Base-by-base conservation (phyloP, 2,329 filamentous ascomycete species). In the Aspergillus hiratsukae region DNA sequence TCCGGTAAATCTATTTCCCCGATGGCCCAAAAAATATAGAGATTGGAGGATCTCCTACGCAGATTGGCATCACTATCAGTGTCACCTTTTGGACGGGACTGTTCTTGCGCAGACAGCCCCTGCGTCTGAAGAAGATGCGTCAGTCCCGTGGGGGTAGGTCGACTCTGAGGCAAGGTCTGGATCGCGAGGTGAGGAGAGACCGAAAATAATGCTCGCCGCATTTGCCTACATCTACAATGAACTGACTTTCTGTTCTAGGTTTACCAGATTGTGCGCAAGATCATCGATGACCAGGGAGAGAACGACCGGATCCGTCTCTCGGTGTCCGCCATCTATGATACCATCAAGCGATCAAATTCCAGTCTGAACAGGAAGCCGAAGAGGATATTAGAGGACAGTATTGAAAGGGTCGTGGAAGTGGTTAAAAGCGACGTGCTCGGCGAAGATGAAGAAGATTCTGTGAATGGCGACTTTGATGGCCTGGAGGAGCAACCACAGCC, bases 331-430 rank as follows among this genome's bases (percentile, higher is more conserved):
- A 82, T 95, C 1, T 96, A 94, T 70, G 87, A 91, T 41, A 84
- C 83, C 57, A 91, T 97, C 59, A 90, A 91, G 64, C 78, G 80
- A 51, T 96, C 91, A 14, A 97, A 97, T 71, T 96, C 91, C 0
- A 91, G 88, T 53, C 75, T 97, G 23, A 90, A 89, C 60, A 81
- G 94, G 23, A 86, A 89, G 63, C 91, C 90, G 41, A 96, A 94
- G 72, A 87, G 86, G 58, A 80, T 88, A 0, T 76, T 97, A 1
- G 90, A 96, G 71, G 89, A 94, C 61, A 88, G 89, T 37, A 90
- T 97, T 61, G 91, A 96, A 59, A 81, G 90, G 7, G 90, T 92
- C 0, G 76, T 97, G 17, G 83, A 87, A 7, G 84, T 91, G 19
- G 78, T 93, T 4, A 87, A 86, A 54, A 77, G 80, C 61, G 84